Evolutionary conservation across 2,329 filamentous ascomycete species (phyloP), one percentile per base, ranked within the genome.

Genomic region (Colletotrichum abscissum): DNA sequence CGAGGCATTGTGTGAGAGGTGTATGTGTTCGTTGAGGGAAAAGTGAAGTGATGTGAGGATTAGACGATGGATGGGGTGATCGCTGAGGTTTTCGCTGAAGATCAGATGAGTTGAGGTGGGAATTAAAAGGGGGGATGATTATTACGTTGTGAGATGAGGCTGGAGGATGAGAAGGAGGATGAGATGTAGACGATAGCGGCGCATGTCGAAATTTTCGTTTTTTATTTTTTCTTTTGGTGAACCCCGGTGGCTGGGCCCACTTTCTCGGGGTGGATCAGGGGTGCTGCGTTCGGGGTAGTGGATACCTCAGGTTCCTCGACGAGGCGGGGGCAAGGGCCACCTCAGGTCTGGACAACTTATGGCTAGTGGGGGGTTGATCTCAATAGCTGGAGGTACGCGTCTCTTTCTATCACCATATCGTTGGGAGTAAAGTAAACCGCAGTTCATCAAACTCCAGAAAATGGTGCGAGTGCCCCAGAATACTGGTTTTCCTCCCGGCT

Each of bases 261-360:
- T 70, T 73, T 73, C 67, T 62, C 70, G 70, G 70, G 67, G 70
- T 71, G 70, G 70, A 71, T 73, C 70, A 73, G 70, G 70, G 70
- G 70, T 55, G 46, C 30, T 30, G 35, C 58, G 69, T 52, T 72
- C 69, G 69, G 69, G 65, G 65, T 69, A 69, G 67, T 72, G 69
- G 69, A 69, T 71, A 68, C 69, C 42, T 49, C 42, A 49, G 42
- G 42, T 49, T 22, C 42, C 8, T n/a, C 19, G 26, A 19, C 19
- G 16, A 49, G 42, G 42, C 19, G 42, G 42, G 42, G 8, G 42
- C 42, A n/a, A n/a, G 42, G 42, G 42, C 42, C 38, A 16, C 14
- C 14, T 42, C 38, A 16, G 38, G 38, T 42, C 33, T 35, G 33
- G 33, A 42, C 14, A 19, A n/a, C 8, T 11, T 49, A 49, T 19